Conservation (phyloP, 129 eudicot genomes). For the Kitagawia praeruptora region DNA sequence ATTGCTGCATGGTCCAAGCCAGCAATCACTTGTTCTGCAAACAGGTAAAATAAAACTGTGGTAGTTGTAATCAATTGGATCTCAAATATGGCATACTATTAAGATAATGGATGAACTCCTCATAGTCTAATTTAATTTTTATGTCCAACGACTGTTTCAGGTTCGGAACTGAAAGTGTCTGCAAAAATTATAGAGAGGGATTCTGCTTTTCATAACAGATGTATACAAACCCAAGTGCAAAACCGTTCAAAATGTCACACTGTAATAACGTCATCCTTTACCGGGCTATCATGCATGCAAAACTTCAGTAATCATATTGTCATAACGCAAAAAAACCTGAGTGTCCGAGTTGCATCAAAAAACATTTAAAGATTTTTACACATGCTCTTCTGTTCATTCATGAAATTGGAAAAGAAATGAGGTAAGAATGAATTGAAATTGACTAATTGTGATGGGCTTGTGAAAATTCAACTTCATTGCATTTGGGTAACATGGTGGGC, state of each 20-base stretch:
- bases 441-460: background rate
- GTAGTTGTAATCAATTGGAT: background rate
- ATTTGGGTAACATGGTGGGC: background rate
- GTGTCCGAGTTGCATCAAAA: too few species aligned
- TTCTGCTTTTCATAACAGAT: background rate
- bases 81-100: too few species aligned
- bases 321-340: too few species aligned
- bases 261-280: too few species aligned
- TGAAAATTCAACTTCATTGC: background rate
- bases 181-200: background rate
- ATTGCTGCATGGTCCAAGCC: constrained; percentile 56
- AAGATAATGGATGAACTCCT: background rate
- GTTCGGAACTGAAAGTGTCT: background rate
- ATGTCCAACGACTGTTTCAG: background rate
- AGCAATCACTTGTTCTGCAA: constrained; percentile 53
- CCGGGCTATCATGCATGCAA: too few species aligned
- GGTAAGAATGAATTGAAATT: background rate
- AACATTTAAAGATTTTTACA: too few species aligned
- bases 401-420: too few species aligned
- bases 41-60: constrained; percentile 8
- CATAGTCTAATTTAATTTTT: background rate
- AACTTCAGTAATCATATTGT: too few species aligned
- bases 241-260: too few species aligned
- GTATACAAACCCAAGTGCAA: too few species aligned
- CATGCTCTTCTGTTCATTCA: too few species aligned